A percentile compares a stretch with the other conserved stretches of the same genome.
Conservation (phyloP, 2,329 filamentous ascomycete genomes). For the Fusarium transvaalense region DNA sequence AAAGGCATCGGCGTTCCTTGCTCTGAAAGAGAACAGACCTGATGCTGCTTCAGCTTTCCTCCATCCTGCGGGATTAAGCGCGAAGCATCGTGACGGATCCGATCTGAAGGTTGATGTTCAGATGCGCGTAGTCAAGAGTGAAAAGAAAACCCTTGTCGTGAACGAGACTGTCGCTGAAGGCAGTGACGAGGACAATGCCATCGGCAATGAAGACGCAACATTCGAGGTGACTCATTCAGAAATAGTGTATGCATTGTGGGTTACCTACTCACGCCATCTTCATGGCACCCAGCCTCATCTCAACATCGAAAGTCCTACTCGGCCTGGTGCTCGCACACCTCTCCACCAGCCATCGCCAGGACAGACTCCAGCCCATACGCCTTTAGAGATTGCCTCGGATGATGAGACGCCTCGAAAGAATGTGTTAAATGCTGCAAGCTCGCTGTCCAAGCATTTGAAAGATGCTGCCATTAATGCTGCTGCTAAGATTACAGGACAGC, state of each 20-base stretch:
- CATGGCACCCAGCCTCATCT: conserved; percentile 77
- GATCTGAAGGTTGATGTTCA: conserved; percentile 96
- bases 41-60: conserved; percentile 85
- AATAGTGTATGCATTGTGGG: conserved; percentile 94
- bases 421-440: conserved; percentile 57
- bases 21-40: conserved; percentile 83
- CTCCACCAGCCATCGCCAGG: conserved; percentile 83
- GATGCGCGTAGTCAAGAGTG: conserved; percentile 94
- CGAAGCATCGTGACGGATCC: conserved; percentile 89
- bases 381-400: conserved; percentile 68
- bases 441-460: conserved; percentile 68
- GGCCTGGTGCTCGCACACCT: conserved; percentile 76
- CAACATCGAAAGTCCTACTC: conserved; percentile 71
- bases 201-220: conserved; percentile 54
- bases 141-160: conserved; percentile 72
- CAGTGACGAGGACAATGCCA: conserved; percentile 66
- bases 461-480: conserved; percentile 68
- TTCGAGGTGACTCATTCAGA: conserved; percentile 72
- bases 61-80: conserved; percentile 84
- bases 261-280: conserved; percentile 94
- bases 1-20: conserved; percentile 85
- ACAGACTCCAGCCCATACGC: conserved; percentile 71
- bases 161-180: conserved; percentile 75
- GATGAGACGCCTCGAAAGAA: conserved; percentile 60
- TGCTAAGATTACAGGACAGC: conserved; percentile 63